These are phyloP conservation scores for Passalora sequoiae DNA, from an alignment of 2,329 filamentous ascomycete genomes.

Conservation along the genomic window DNA sequence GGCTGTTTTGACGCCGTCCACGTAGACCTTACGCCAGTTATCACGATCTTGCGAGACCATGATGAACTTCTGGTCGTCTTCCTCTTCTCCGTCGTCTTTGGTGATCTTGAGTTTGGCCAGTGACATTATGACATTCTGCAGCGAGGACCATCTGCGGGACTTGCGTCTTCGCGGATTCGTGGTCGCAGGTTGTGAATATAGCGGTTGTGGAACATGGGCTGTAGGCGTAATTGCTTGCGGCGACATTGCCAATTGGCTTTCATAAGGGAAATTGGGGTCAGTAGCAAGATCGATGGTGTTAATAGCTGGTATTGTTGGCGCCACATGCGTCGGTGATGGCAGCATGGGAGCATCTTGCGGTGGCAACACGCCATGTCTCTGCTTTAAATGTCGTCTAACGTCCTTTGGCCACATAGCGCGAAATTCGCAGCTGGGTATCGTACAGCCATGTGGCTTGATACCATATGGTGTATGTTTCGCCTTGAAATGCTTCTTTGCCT, in stretches of 20 bases:
- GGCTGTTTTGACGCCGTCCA: not conserved
- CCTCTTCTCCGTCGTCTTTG: not conserved
- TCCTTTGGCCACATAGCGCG: conserved; percentile 3
- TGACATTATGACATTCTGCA: not conserved
- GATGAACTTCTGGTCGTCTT: not conserved
- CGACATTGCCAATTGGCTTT: not conserved
- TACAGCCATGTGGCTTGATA: conserved; percentile 1
- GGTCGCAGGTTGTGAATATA: not conserved
- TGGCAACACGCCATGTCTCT: not conserved
- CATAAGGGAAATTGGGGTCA: not conserved
- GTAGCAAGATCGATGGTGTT: not conserved
- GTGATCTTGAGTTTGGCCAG: not conserved
- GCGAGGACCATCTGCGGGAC: not conserved
- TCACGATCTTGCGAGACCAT: not conserved
- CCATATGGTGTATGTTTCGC: conserved; percentile 1
- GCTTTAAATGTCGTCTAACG: conserved; percentile 1
- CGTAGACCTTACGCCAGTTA: not conserved
- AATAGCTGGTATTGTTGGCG: not conserved
- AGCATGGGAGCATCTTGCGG: not conserved
- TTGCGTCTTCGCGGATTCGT: not conserved
- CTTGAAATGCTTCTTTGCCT: conserved; percentile 3
- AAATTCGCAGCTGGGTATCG: not conserved
- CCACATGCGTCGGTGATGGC: not conserved
- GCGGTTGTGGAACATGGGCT: not conserved
- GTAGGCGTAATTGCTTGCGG: not conserved